Base-by-base conservation (phyloP, 495 filamentous ascomycete genomes). In the Clohesyomyces aquaticus region DNA sequence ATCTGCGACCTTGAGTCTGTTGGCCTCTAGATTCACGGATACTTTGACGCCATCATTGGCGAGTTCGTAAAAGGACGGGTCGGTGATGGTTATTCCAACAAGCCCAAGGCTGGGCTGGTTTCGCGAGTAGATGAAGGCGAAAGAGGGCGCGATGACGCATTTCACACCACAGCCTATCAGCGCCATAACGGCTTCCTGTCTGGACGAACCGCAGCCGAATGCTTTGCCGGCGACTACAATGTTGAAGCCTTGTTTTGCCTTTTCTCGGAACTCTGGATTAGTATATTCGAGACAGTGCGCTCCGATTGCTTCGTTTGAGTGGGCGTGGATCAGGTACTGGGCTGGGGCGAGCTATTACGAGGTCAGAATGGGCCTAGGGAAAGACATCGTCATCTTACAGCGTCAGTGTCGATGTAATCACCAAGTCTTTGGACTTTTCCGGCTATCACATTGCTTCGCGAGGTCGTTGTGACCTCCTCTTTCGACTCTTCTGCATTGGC, bases 121-220 rank as follows among this genome's bases (percentile, higher is more conserved):
- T 0, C 77, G 61, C 19, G 62, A 51, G 50, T 77, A 79, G 49
- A 79, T 81, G 64, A 79, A 79, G 0, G 75, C 67, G 45, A 77
- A 79, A 2, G 74, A 76, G 41, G 71, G 72, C 8, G 77, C 77
- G 51, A 79, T 77, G 10, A 81, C 73, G 48, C 69, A 74, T 63
- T 76, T 47, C 12, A 79, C 69, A 12, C 74, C 75, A 50, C 28
- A 59, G 55, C 49, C 49, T 29, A 18, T 23, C 18, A 78, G 68
- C 9, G 77, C 78, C 59, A 64, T 71, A 1, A 78, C 74, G 1
- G 79, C 78, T 22, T 78, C 65, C 60, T 79, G 74, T 1, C 77
- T 75, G 0, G 77, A 79, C 11, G 75, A 78, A 3, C 79, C 79
- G 56, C 74, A 74, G 1, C 77, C 78, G 58, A 81, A 81, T 0